Base-by-base conservation (phyloP, 345 rosid genomes). In the Pistacia integerrima region DNA sequence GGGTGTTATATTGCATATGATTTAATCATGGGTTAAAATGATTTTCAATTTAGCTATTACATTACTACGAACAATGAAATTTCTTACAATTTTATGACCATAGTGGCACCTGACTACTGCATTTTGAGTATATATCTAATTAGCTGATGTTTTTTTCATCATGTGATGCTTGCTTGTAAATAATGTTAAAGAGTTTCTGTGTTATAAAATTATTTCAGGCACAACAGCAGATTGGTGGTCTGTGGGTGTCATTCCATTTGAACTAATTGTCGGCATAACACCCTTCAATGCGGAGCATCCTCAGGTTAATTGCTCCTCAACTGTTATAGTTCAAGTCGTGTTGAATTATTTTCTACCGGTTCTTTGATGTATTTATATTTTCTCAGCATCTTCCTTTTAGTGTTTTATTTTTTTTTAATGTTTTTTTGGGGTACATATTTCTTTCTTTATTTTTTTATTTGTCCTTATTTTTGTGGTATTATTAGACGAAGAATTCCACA, bases 141-240 rank as follows among this genome's bases (percentile, higher is more conserved):
- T 59, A 60, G 20, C 49, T 38, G 46, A 11, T 63, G 28, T 58
- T 73, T 75, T 58, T 46, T 38, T 38, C 44, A 17, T 75, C n/a
- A 54, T 66, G 67, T 70, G n/a, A 65, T 68, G 55, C 69, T 67
- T 70, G 77, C 72, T 52, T 80, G 49, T 69, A 38, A 11, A 73
- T 20, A 58, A 38, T 46, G 8, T 61, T 73, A 51, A 46, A 0
- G 4, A 8, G 54, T 64, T 38, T 63, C 57, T 55, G 7, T 46
- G 46, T 69, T 74, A 16, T 74, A 44, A 41, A 74, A 75, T 79
- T 71, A 78, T 81, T 51, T 80, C 94, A 97, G 99, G 93, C 80
- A 88, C 92, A 84, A 90, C 96, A 72, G 99, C 99, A 7, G 99
- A 97, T 90, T 97, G 99, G 99, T 97, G 99, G 99, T 97, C 99